Base-by-base conservation (phyloP, 495 filamentous ascomycete species). In the Hypoxylon lenormandii region DNA sequence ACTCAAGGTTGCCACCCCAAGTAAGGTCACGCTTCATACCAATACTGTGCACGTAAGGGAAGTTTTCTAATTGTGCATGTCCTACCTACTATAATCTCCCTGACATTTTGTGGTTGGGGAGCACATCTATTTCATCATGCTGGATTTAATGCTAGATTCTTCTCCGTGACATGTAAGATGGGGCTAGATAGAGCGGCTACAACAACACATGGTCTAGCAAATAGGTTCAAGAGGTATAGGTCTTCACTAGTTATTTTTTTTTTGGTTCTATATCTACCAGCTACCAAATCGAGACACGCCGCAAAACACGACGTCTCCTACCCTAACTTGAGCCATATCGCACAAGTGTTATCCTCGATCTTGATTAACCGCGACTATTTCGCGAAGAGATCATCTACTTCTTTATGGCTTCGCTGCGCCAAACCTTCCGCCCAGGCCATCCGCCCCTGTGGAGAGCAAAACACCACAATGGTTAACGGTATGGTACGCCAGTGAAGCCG, bases 261-360 rank as follows among this genome's bases (percentile, higher is more conserved):
- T 33, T 40, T 38, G 7, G 28, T 26, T 54, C 54, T 65, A 60
- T 56, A 64, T 65, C 61, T 70, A 49, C 67, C 60, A 60, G 52
- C 42, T 70, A 54, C 40, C 30, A 42, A 56, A 54, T 59, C 47
- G 22, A 22, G 47, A 64, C 15, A 16, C 5, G 16, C 16, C 28
- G 42, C 37, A 5, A 26, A 18, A n/a, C n/a, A n/a, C n/a, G 7
- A 3, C 26, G 42, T 38, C 43, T 52, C 38, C 15, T 28, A 38
- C 15, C 5, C 36, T 46, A 28, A 61, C 10, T 50, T 60, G 46
- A 12, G 53, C 40, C 40, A 53, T 42, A 53, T 70, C 51, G 36
- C 26, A 13, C 30, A 42, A 63, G 21, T 60, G 59, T 40, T 10
- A 18, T 38, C 28, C 56, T 63, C 26, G 22, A 45, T 53, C 57